phyloP scores from a whole-genome alignment of 1,284 basidiomycete species.

The Neolentinus lepideus region DNA sequence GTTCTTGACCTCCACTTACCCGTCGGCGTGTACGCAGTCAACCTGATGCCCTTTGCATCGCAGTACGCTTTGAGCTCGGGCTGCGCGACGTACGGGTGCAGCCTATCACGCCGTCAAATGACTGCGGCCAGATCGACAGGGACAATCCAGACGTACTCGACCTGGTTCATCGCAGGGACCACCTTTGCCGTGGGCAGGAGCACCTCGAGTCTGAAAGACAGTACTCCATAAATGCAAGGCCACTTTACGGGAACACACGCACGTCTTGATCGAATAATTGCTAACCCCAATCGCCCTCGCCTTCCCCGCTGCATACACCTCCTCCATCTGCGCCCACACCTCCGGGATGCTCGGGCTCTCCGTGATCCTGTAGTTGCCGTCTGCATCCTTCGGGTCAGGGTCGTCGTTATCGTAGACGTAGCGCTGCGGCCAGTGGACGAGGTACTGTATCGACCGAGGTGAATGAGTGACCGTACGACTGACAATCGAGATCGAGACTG shows the following conservation, averaged over 20 bases:
- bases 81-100: constrained; percentile 45
- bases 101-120: too few species aligned
- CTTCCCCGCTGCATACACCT: constrained; percentile 31
- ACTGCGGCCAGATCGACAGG: too few species aligned
- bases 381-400: constrained; percentile 11
- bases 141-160: constrained; percentile 14
- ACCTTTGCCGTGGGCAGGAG: constrained; percentile 27
- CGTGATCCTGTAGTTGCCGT: constrained; percentile 23
- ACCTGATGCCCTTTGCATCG: constrained; percentile 41
- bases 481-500: constrained; percentile 22
- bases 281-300: constrained; percentile 41
- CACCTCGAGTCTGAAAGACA: constrained; percentile 27
- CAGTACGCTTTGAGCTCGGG: constrained; percentile 45
- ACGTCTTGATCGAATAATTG: constrained; percentile 37
- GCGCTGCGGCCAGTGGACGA: constrained; percentile 7
- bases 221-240: neutral
- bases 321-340: constrained; percentile 41
- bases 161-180: constrained; percentile 30
- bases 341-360: constrained; percentile 28
- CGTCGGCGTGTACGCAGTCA: constrained; percentile 56
- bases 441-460: constrained; percentile 13
- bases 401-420: constrained; percentile 9
- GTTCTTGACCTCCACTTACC: constrained; percentile 25
- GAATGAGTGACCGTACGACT: constrained; percentile 26
- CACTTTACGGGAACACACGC: constrained; percentile 10